Evolutionary conservation across 352 stramenopile genomes (phyloP).

Genomic region (Stephanocyclus meneghinianus): DNA sequence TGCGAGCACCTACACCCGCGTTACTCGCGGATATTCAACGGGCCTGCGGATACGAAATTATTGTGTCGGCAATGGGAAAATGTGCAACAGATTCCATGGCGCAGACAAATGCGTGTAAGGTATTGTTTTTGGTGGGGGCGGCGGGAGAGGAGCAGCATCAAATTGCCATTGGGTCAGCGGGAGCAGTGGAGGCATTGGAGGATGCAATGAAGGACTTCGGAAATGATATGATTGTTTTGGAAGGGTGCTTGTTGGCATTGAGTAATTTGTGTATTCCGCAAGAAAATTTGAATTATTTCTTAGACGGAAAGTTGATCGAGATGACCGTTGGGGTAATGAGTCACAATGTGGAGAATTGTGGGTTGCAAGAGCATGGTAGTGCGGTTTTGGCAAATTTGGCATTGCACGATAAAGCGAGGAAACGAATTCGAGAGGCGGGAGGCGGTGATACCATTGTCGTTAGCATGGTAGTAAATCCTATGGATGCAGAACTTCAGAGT

Average conservation of each 20-base stretch:
- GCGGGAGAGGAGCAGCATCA: conserved; percentile 70
- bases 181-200: conserved; percentile 79
- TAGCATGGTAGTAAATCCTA: conserved; percentile 70
- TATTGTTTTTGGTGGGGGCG: conserved; percentile 54
- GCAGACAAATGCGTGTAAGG: conserved; percentile 48
- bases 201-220: conserved; percentile 79
- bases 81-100: conserved; percentile 34
- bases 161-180: conserved; percentile 84
- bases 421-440: conserved; percentile 19
- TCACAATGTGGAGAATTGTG: conserved; percentile 70
- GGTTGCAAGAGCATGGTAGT: conserved; percentile 84
- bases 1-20: conserved; percentile 4
- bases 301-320: conserved; percentile 82
- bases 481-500: conserved; percentile 53
- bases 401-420: conserved; percentile 82
- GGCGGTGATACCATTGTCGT: conserved; percentile 56
- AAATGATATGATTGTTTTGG: conserved; percentile 76
- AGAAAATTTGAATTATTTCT: conserved; percentile 83
- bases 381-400: conserved; percentile 87
- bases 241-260: conserved; percentile 83
- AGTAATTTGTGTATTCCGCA: conserved; percentile 85
- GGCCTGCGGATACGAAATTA: conserved; percentile 22
- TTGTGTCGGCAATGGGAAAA: conserved; percentile 49
- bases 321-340: conserved; percentile 81
- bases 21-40: conserved; percentile 4